Base-by-base conservation (phyloP, 345 rosid species). In the Melaleuca alternifolia region DNA sequence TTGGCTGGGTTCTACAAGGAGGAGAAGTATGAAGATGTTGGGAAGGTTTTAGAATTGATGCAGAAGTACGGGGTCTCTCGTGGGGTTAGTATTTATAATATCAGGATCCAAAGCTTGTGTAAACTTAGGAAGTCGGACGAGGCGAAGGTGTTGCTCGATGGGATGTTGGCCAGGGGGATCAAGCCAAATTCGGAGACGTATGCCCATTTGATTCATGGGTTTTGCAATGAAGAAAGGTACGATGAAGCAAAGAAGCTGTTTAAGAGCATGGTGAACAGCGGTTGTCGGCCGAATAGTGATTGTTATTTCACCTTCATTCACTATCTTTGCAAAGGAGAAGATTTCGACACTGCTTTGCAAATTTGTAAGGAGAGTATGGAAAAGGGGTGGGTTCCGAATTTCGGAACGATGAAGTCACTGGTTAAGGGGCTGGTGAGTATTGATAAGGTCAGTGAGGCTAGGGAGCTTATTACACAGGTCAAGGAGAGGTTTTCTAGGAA, bases 221-320 rank as follows among this genome's bases (percentile, higher is more conserved):
- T 92, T 83, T 93, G 97, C 23, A 89, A n/a, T 33, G 96, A 92
- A 88, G 96, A 91, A 41, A 87, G 94, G 86, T 87, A 92, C 20
- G 96, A 93, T 4, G 96, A 93, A 88, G 99, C 94, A 0, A 95
- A 92, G 92, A 88, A 83, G 54, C 51, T 96, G 97, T 95, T 94
- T 28, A 91, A 87, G 89, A 88, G 37, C 11, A 96, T 97, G 99
- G 54, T 83, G 84, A 85, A 86, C 41, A 71, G 89, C 37, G 99
- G 96, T 14, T 89, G 85, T 33, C 50, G 88, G 79, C 95, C 97
- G 2, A 93, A 92, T 83, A 87, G 93, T 76, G 83, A 90, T 1
- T 92, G 93, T 71, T 97, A 93, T 89, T 93, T 92, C 48, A 93
- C 93, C 30, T 84, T 97, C 77, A 87, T 93, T 51, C 85, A 93